These are phyloP conservation scores for Fusarium caatingaense DNA, from an alignment of 2,329 filamentous ascomycete genomes.

Conservation along the genomic window DNA sequence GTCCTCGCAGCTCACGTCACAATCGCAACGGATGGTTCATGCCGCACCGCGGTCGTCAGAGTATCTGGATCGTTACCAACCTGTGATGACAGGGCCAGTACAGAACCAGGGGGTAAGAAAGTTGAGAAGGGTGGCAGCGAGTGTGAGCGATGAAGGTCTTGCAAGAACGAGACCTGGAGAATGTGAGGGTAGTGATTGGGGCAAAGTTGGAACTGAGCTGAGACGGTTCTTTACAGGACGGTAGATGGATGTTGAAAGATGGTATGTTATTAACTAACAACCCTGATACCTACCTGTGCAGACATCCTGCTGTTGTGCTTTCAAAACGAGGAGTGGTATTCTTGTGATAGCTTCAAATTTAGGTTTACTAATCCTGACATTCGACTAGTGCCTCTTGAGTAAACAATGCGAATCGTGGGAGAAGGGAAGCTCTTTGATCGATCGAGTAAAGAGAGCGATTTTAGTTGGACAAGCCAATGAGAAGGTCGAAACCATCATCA, in stretches of 20 bases:
- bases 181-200: slow-evolving; percentile 25
- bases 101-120: slow-evolving; percentile 20
- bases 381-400: not conserved
- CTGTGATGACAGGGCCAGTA: slow-evolving; percentile 22
- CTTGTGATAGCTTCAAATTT: not conserved
- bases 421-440: not conserved
- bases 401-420: not conserved
- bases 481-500: not conserved
- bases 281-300: slow-evolving; percentile 1
- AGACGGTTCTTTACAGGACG: slow-evolving; percentile 41
- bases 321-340: not conserved
- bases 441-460: not conserved
- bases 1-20: slow-evolving; percentile 29
- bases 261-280: not conserved
- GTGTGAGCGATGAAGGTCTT: slow-evolving; percentile 20
- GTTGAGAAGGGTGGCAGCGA: slow-evolving; percentile 16
- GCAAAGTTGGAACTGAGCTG: slow-evolving; percentile 43
- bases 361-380: not conserved
- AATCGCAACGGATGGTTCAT: slow-evolving; percentile 20
- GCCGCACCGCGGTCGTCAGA: slow-evolving; percentile 48
- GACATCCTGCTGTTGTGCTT: not conserved
- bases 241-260: slow-evolving; percentile 10
- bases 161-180: slow-evolving; percentile 7
- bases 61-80: slow-evolving; percentile 51
- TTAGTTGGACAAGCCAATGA: slow-evolving; percentile 1